A percentile compares a stretch with the other conserved stretches of the same genome.
phyloP scores from a whole-genome alignment of 108 stramenopile genomes.

The Pseudonitzschia delicatissima region DNA sequence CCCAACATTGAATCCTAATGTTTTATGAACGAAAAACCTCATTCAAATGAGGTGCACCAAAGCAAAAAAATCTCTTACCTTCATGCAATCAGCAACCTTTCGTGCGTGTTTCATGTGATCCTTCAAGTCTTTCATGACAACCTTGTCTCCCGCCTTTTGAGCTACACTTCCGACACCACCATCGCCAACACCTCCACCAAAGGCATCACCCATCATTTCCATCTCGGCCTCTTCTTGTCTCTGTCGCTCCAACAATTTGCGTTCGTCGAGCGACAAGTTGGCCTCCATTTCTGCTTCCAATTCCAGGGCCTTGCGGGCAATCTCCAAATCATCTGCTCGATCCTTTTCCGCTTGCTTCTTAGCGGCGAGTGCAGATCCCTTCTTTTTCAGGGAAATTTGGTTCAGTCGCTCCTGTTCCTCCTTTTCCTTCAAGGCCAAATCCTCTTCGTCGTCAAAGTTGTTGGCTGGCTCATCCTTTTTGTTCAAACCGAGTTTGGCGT shows the following conservation, averaged over 20 bases:
- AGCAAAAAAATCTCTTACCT: constrained; percentile 38
- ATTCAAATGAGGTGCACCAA: background rate
- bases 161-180: constrained; percentile 18
- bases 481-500: constrained; percentile 61
- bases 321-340: constrained; percentile 63
- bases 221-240: constrained; percentile 77
- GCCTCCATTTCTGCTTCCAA: constrained; percentile 85
- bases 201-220: constrained; percentile 81
- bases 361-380: constrained; percentile 80
- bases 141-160: constrained; percentile 55
- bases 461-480: constrained; percentile 27
- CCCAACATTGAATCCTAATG: too few species aligned
- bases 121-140: constrained; percentile 83
- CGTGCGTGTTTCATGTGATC: constrained; percentile 88
- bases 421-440: constrained; percentile 83
- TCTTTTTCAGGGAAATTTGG: constrained; percentile 54
- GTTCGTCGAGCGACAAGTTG: constrained; percentile 82
- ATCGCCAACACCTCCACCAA: constrained; percentile 59
- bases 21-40: too few species aligned
- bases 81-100: constrained; percentile 71
- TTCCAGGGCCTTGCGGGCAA: constrained; percentile 83
- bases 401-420: constrained; percentile 41
- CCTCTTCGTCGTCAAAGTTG: constrained; percentile 84
- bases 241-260: constrained; percentile 47
- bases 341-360: constrained; percentile 74